Conservation (phyloP, 1,284 basidiomycete genomes). For the Coniferiporia weirii region DNA sequence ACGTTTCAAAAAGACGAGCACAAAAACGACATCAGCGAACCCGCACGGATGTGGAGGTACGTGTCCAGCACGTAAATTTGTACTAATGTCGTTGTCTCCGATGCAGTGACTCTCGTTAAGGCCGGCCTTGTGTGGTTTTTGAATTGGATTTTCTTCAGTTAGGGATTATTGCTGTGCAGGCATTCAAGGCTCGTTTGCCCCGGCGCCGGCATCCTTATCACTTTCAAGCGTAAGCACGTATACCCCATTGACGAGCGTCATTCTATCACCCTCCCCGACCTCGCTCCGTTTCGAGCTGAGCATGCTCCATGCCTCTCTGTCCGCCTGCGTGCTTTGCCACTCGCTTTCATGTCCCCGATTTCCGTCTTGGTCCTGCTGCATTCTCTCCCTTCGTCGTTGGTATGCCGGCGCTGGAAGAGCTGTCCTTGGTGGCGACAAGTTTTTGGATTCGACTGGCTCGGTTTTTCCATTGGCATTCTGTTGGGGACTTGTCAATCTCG, state of each 20-base stretch:
- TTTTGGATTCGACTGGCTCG: not conserved
- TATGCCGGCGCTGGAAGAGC: not conserved
- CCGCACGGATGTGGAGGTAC: too few relatives aligned
- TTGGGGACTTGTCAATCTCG: not conserved
- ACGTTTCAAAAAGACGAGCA: too few relatives aligned
- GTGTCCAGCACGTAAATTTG: too few relatives aligned
- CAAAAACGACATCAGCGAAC: too few relatives aligned
- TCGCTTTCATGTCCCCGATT: not conserved
- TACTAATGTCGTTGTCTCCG: too few relatives aligned
- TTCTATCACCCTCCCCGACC: conserved; percentile 5
- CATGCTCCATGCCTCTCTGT: not conserved
- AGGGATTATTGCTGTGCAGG: too few relatives aligned
- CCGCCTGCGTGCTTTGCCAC: not conserved
- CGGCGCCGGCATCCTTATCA: not conserved
- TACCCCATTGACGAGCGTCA: conserved; percentile 5
- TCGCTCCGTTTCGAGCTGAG: conserved; percentile 9
- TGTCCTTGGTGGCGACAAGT: not conserved
- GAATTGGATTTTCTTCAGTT: not conserved
- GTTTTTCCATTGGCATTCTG: not conserved
- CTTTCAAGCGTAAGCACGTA: conserved; percentile 8
- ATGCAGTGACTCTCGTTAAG: too few relatives aligned
- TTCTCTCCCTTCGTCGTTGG: not conserved
- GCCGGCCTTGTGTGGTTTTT: too few relatives aligned
- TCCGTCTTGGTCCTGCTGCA: not conserved
- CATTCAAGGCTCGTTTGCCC: not conserved